phyloP scores from a whole-genome alignment of 148 eudicot species.

The Euryodendron excelsum region DNA sequence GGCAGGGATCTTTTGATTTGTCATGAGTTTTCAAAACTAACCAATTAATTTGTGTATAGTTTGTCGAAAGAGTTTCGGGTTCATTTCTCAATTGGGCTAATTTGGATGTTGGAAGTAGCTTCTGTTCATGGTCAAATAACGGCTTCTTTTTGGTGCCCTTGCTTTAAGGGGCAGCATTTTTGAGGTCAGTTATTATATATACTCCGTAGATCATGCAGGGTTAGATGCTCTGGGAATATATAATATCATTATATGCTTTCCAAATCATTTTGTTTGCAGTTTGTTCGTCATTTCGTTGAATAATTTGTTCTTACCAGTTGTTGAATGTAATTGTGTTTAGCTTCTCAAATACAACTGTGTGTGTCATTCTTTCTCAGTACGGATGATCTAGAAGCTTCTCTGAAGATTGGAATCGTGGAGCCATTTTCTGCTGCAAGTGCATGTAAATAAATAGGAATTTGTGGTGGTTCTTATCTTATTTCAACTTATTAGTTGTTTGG shows the following conservation, averaged over 20 bases:
- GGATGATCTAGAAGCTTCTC: conserved; percentile 5
- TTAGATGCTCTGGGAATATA: too few species aligned
- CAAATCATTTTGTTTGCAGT: neutral
- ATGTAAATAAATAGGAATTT: conserved; percentile 20
- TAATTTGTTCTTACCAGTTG: conserved; percentile 10
- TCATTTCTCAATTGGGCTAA: conserved; percentile 19
- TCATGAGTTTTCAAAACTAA: conserved; percentile 13
- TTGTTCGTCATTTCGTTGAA: too few species aligned
- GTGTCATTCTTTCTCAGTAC: neutral
- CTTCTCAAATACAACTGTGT: neutral
- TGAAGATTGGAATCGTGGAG: neutral
- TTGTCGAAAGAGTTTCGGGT: conserved; percentile 6
- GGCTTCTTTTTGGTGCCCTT: conserved; percentile 13
- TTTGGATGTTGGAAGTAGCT: conserved; percentile 18
- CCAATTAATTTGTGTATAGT: conserved; percentile 14
- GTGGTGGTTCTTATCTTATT: neutral
- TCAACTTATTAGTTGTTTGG: neutral
- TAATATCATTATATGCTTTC: too few species aligned
- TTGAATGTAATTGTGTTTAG: neutral
- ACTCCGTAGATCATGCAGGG: neutral
- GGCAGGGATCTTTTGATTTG: conserved; percentile 58
- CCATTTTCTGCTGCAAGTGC: conserved; percentile 7
- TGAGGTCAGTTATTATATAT: conserved; percentile 12
- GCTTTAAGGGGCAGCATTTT: neutral
- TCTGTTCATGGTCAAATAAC: neutral